Percentiles rank a stretch among this genome's conserved stretches.
These are phyloP conservation scores for Fusarium torreyae DNA, from an alignment of 2,329 filamentous ascomycete genomes.

Conservation along the genomic window DNA sequence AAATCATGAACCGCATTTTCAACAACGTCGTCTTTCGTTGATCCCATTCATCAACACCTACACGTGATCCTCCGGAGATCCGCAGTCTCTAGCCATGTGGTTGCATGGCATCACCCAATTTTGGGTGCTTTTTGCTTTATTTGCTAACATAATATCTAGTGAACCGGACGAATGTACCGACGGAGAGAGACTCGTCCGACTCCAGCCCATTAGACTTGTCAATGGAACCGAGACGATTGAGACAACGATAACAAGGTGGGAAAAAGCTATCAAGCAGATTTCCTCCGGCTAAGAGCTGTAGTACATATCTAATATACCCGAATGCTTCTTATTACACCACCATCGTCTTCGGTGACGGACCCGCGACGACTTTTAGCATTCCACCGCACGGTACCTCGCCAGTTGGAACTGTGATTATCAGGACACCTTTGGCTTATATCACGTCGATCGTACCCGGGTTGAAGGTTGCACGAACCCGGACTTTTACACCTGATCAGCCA, in stretches of 20 bases:
- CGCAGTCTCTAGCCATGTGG: background rate
- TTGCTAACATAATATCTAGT: background rate
- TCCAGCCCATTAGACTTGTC: constrained; percentile 15
- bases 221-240: constrained; percentile 21
- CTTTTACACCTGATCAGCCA: background rate
- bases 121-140: background rate
- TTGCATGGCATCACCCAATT: background rate
- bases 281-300: background rate
- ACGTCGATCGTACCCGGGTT: constrained; percentile 17
- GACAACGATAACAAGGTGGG: constrained; percentile 13
- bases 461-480: constrained; percentile 3
- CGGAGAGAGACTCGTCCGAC: constrained; percentile 9
- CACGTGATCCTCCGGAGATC: constrained; percentile 2
- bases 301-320: constrained; percentile 10
- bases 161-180: constrained; percentile 2
- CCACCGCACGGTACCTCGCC: constrained; percentile 17
- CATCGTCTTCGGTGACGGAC: background rate
- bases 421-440: background rate
- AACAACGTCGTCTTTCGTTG: background rate
- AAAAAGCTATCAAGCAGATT: rapidly evolving
- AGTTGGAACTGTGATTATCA: constrained; percentile 5
- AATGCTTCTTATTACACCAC: constrained; percentile 1
- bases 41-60: background rate
- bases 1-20: constrained; percentile 1
- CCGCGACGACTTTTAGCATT: constrained; percentile 4